phyloP scores from a whole-genome alignment of 2,329 filamentous ascomycete species.

The Colletotrichum sp. region DNA sequence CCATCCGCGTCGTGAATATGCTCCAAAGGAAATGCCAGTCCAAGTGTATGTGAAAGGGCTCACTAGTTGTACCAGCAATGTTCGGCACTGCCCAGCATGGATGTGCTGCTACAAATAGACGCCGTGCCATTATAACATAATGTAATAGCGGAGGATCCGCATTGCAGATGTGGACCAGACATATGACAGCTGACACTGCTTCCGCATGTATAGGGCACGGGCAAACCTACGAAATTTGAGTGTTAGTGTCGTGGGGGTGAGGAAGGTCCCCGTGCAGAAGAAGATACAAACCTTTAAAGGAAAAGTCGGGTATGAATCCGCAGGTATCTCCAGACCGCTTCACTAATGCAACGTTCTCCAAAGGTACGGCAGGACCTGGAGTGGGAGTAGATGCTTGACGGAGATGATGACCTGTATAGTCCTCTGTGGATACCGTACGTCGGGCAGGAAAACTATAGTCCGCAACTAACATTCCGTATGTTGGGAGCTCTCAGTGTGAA shows the following conservation, averaged over 20 bases:
- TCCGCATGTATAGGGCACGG: neutral
- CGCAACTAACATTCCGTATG: fast-evolving
- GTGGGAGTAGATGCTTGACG: fast-evolving
- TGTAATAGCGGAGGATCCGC: neutral
- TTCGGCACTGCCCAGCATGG: neutral
- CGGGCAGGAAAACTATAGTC: fast-evolving
- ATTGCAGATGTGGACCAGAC: neutral
- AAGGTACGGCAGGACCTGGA: fast-evolving
- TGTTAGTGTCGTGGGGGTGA: fast-evolving
- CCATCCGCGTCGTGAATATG: neutral
- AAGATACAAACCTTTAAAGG: fast-evolving
- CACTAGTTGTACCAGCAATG: fast-evolving
- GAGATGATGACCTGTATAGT: fast-evolving
- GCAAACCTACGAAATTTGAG: neutral
- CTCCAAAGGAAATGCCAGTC: neutral
- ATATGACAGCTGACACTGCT: neutral
- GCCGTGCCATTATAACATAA: neutral
- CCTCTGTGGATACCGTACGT: neutral
- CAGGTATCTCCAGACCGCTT: neutral
- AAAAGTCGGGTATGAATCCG: neutral
- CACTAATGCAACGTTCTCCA: neutral
- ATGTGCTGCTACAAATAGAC: neutral
- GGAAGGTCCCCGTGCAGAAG: neutral
- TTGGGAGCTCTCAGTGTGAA: neutral
- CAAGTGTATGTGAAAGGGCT: fast-evolving